Evolutionary conservation across 2,329 filamentous ascomycete species (phyloP), one percentile per base, ranked within the genome.

Genomic region (Colletotrichum limetticola): DNA sequence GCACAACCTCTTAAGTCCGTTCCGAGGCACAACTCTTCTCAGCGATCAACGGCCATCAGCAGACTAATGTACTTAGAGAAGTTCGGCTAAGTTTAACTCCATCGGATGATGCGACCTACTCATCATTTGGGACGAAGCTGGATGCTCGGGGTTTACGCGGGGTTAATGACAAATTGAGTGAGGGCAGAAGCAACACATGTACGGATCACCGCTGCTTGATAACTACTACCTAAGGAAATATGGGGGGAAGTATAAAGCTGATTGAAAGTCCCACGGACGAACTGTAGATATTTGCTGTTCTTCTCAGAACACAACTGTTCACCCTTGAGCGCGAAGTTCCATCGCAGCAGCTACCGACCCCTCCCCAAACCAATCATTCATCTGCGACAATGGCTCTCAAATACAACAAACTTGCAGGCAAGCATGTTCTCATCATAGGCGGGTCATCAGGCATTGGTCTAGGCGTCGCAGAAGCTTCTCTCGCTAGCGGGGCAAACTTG

Each of bases 401-500:
- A 5, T 83, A 83, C 37, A 80, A 75, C n/a, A 81, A 78, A 12
- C 76, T 80, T 11, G 58, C 73, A 46, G 82, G 78, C 32, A 79
- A 78, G 57, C 82, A 82, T 73, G 80, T 92, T 74, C 87, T 93
- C 55, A 81, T 93, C 77, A 85, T 93, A 63, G 91, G 91, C 56
- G 92, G 90, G 52, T 89, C 89, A 1, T 86, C 88, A 14, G 91
- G 91, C 66, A 91, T 93, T 55, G 91, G 91, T 49, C 90, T 86
- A 75, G 85, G 82, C 67, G 88, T 91, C 11, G 91, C 91, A 67
- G 87, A 91, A 83, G 88, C 86, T 4, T 82, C 85, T 11, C 78
- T 92, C 52, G 87, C 88, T 62, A 82, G 87, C 71, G 89, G 89
- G 32, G 88, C 87, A 58, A 79, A 79, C 19, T 87, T 93, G 19